These are phyloP conservation scores for Ceratobasidium sp. DNA, from an alignment of 1,284 basidiomycete species.

Conservation along the genomic window DNA sequence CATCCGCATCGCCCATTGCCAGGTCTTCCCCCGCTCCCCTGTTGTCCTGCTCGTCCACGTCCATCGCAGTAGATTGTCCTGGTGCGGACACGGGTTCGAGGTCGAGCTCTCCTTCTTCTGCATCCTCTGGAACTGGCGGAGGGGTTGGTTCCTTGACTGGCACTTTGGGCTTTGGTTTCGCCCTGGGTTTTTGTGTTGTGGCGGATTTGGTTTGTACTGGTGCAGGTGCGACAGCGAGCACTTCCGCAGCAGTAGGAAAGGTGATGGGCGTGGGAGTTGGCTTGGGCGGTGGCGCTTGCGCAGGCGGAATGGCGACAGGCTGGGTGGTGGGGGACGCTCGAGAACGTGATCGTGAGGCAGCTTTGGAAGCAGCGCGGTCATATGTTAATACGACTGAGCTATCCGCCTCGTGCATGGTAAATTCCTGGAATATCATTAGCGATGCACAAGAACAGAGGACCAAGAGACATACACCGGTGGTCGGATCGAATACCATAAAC, in stretches of 20 bases:
- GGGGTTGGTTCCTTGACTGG: slow-evolving; percentile 13
- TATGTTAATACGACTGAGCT: slow-evolving; percentile 25
- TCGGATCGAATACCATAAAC: slow-evolving; percentile 43
- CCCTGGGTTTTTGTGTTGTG: background rate
- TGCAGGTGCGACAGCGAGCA: background rate
- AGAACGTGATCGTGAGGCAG: slow-evolving; percentile 35
- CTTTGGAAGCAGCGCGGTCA: slow-evolving; percentile 37
- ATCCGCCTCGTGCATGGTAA: slow-evolving; percentile 41
- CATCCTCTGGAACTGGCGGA: background rate
- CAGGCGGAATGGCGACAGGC: slow-evolving; percentile 24
- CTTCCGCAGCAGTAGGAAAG: slow-evolving; percentile 12
- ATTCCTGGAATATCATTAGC: slow-evolving; percentile 18
- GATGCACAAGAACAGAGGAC: background rate
- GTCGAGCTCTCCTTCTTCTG: slow-evolving; percentile 34
- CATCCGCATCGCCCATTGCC: slow-evolving; percentile 4
- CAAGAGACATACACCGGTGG: slow-evolving; percentile 27
- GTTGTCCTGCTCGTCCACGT: slow-evolving; percentile 4
- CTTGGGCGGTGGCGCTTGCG: slow-evolving; percentile 19
- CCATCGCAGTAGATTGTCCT: background rate
- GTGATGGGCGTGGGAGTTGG: slow-evolving; percentile 4
- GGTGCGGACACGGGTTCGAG: slow-evolving; percentile 25
- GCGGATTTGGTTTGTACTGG: background rate
- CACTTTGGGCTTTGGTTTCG: slow-evolving; percentile 29
- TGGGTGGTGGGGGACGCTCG: slow-evolving; percentile 35
- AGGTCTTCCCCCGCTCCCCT: background rate